Evolutionary conservation across 2,329 filamentous ascomycete genomes (phyloP).

Genomic region (Aureobasidium zeae): DNA sequence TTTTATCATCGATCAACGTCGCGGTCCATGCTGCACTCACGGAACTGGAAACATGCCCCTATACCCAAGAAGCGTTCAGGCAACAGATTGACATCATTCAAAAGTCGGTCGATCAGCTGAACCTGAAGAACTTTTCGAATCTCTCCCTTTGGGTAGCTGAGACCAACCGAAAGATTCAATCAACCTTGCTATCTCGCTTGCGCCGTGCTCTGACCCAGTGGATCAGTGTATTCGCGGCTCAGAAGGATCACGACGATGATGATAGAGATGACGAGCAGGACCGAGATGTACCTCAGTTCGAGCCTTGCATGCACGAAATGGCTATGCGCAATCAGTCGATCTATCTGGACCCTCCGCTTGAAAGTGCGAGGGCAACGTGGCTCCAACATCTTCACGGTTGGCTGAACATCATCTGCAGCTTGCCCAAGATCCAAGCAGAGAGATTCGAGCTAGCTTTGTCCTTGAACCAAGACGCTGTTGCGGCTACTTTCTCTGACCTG

Average conservation of each 20-base stretch:
- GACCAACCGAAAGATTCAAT: conserved; percentile 78
- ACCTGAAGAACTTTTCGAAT: conserved; percentile 92
- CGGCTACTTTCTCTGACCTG: conserved; percentile 71
- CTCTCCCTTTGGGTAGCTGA: conserved; percentile 80
- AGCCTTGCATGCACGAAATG: conserved; percentile 74
- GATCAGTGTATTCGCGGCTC: conserved; percentile 73
- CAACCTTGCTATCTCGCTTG: conserved; percentile 70
- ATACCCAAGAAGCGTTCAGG: conserved; percentile 70
- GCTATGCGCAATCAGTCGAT: conserved; percentile 98
- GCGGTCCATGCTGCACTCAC: conserved; percentile 70
- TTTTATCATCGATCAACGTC: conserved; percentile 68
- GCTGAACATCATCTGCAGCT: conserved; percentile 84
- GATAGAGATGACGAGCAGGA: conserved; percentile 29
- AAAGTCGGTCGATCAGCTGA: conserved; percentile 87
- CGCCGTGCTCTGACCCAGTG: conserved; percentile 74
- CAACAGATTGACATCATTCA: conserved; percentile 77
- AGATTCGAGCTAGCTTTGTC: conserved; percentile 81
- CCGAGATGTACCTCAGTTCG: conserved; percentile 55
- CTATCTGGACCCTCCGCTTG: conserved; percentile 85
- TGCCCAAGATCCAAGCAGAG: conserved; percentile 89
- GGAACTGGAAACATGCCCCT: conserved; percentile 77
- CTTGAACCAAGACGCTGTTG: conserved; percentile 48
- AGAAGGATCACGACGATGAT: conserved; percentile 26
- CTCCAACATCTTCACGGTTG: conserved; percentile 85
- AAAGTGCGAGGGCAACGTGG: conserved; percentile 89